phyloP scores from a whole-genome alignment of 768 basidiomycete species.

The Sporobolomyces phaffii region DNA sequence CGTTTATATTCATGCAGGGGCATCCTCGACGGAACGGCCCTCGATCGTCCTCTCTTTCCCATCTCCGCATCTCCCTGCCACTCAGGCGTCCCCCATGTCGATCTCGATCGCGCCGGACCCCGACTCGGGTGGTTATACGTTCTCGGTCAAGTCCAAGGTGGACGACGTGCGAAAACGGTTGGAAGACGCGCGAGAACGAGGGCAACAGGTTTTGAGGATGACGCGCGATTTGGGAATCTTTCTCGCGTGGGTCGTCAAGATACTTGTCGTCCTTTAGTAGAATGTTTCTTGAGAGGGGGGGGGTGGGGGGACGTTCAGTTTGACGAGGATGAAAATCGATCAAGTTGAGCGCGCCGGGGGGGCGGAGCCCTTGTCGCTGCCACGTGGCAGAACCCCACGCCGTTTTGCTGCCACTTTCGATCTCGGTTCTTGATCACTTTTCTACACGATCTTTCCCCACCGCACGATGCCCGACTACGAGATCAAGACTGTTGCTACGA shows the following conservation, averaged over 20 bases:
- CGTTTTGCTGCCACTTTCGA: too few species aligned
- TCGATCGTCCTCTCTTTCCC: not conserved
- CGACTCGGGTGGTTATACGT: too few species aligned
- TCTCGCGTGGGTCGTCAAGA: not conserved
- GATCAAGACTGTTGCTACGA: slow-evolving; percentile 31
- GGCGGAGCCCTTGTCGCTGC: too few species aligned
- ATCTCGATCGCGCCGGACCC: not conserved
- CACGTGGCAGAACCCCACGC: too few species aligned
- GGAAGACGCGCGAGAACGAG: not conserved
- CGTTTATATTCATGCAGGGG: not conserved
- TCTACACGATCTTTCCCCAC: not conserved
- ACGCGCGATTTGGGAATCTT: not conserved
- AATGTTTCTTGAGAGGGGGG: too few species aligned
- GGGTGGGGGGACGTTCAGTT: too few species aligned
- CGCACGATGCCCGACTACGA: slow-evolving; percentile 14
- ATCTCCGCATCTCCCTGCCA: not conserved
- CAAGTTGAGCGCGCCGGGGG: too few species aligned
- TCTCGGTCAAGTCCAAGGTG: not conserved
- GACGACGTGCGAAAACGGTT: not conserved
- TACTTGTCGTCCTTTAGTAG: not conserved
- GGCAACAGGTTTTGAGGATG: not conserved
- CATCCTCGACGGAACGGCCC: not conserved
- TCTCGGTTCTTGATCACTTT: not conserved
- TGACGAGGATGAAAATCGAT: not conserved
- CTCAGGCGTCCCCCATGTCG: not conserved